Percentiles rank a stretch among this genome's conserved stretches.
Conservation (phyloP, 768 basidiomycete genomes). For the Gelatoporia subvermispora region DNA sequence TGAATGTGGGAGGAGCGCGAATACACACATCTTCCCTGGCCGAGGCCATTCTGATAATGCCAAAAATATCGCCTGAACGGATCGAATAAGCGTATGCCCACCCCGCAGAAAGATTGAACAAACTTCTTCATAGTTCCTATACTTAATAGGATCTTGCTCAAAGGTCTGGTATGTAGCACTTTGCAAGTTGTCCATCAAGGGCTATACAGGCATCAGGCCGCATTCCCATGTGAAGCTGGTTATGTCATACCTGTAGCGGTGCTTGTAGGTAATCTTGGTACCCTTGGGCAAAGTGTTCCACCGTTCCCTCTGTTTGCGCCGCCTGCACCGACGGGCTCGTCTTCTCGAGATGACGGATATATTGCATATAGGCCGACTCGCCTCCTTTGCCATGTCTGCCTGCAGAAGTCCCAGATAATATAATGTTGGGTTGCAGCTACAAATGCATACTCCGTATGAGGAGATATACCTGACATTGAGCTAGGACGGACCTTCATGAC, state of each 20-base stretch:
- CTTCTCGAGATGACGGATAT: conserved; percentile 78
- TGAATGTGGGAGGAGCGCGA: neutral
- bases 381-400: conserved; percentile 77
- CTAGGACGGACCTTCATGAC: conserved; percentile 69
- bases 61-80: conserved; percentile 64
- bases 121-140: conserved; percentile 91
- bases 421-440: conserved; percentile 81
- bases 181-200: conserved; percentile 95
- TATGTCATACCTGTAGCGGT: conserved; percentile 69
- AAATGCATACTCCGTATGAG: neutral
- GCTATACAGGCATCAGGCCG: conserved; percentile 39
- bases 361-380: conserved; percentile 85
- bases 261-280: conserved; percentile 96
- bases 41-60: conserved; percentile 70
- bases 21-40: conserved; percentile 55
- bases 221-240: neutral
- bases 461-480: neutral
- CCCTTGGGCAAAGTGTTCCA: conserved; percentile 86
- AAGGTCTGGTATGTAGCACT: conserved; percentile 97
- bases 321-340: conserved; percentile 67
- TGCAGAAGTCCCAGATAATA: conserved; percentile 65
- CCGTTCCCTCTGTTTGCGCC: conserved; percentile 60
- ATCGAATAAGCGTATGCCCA: neutral
- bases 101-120: conserved; percentile 5
- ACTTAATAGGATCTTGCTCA: conserved; percentile 97